A percentile compares a stretch with the other conserved stretches of the same genome.
phyloP scores from a whole-genome alignment of 2,329 filamentous ascomycete genomes.

The Fusarium bulbicola region DNA sequence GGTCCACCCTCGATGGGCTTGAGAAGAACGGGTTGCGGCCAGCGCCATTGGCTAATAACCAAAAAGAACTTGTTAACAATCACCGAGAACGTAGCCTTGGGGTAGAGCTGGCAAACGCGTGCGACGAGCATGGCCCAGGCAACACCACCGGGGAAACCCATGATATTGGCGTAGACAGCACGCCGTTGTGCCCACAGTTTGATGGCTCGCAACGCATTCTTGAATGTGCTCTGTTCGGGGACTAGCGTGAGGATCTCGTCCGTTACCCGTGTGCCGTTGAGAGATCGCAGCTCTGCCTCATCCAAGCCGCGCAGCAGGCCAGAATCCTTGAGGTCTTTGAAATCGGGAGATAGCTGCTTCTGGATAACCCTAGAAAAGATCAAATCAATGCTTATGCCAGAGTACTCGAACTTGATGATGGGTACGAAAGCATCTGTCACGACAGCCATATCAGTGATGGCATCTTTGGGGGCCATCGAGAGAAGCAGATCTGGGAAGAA shows the following conservation, averaged over 20 bases:
- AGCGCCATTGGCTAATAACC: conserved; percentile 89
- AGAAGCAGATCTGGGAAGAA: conserved; percentile 84
- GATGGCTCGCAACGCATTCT: conserved; percentile 87
- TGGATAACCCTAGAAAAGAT: conserved; percentile 83
- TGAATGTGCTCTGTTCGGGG: conserved; percentile 89
- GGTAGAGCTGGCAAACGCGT: conserved; percentile 94
- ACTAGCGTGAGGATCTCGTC: conserved; percentile 91
- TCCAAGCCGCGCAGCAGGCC: conserved; percentile 85
- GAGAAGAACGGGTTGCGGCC: conserved; percentile 92
- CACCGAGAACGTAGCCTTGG: conserved; percentile 86
- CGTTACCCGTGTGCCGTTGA: conserved; percentile 95
- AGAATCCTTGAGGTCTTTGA: conserved; percentile 81
- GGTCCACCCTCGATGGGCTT: conserved; percentile 87
- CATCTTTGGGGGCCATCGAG: conserved; percentile 77
- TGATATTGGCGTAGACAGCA: conserved; percentile 94
- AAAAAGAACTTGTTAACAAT: conserved; percentile 95
- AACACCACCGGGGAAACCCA: conserved; percentile 95
- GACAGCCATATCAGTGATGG: conserved; percentile 84
- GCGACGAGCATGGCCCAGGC: conserved; percentile 99
- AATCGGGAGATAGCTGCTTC: conserved; percentile 72
- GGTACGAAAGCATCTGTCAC: conserved; percentile 94
- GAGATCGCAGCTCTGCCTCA: conserved; percentile 84
- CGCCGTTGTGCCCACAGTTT: conserved; percentile 96
- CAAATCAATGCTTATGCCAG: conserved; percentile 91
- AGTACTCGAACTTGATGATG: conserved; percentile 96